These are phyloP conservation scores for Limtongia smithiae DNA, from an alignment of 805 yeast species.

Conservation along the genomic window DNA sequence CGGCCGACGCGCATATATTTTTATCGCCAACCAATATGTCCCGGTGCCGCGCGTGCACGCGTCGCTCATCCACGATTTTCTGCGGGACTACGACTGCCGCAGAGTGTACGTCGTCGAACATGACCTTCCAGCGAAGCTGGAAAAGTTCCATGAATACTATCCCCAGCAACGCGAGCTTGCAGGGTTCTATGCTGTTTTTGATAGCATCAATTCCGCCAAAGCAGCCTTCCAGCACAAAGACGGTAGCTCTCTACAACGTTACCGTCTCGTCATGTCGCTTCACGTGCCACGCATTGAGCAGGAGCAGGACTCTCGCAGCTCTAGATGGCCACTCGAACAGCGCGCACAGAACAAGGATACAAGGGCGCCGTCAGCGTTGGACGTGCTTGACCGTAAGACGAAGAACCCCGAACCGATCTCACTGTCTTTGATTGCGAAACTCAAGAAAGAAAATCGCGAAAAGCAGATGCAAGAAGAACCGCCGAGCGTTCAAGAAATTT, in stretches of 20 bases:
- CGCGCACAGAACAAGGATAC: constrained; percentile 65
- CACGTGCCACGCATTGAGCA: constrained; percentile 19
- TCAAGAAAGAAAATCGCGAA: background rate
- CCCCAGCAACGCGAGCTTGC: constrained; percentile 44
- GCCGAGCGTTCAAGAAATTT: constrained; percentile 4
- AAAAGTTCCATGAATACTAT: constrained; percentile 7
- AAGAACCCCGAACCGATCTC: background rate
- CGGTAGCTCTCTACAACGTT: constrained; percentile 48
- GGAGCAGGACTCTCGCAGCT: background rate
- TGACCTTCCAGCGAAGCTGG: constrained; percentile 1
- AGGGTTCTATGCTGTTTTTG: constrained; percentile 73
- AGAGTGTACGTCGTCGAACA: constrained; percentile 44
- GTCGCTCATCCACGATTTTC: constrained; percentile 55
- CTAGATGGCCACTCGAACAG: background rate
- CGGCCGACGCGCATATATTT: constrained; percentile 31
- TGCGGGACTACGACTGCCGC: constrained; percentile 62
- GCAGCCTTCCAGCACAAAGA: constrained; percentile 59
- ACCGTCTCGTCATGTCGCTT: constrained; percentile 55
- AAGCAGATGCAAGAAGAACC: background rate
- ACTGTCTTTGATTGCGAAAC: background rate
- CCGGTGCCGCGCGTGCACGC: constrained; percentile 43
- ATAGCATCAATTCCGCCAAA: constrained; percentile 54
- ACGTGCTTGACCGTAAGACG: constrained; percentile 51
- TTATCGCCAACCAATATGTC: constrained; percentile 30
- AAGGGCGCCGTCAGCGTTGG: constrained; percentile 66